Conservation (phyloP, 345 rosid genomes). For the Corchorus capsularis region DNA sequence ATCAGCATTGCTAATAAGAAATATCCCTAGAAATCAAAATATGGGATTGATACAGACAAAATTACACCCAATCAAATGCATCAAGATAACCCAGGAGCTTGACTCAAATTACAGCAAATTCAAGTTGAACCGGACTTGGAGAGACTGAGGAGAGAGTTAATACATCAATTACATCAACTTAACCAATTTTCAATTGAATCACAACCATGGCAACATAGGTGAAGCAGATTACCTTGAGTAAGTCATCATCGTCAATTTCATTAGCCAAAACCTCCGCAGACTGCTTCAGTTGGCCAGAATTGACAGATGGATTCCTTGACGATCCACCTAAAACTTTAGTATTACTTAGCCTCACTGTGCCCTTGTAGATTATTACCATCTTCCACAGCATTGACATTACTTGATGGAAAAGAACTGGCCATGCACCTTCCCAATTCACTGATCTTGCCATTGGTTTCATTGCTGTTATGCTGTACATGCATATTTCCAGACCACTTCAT, state of each 20-base stretch:
- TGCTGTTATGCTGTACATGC: slow-evolving; percentile 33
- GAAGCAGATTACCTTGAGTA: slow-evolving; percentile 62
- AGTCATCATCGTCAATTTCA: slow-evolving; percentile 81
- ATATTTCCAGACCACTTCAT: slow-evolving; percentile 27
- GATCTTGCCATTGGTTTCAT: slow-evolving; percentile 25
- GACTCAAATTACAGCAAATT: slow-evolving; percentile 6
- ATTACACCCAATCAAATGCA: not conserved
- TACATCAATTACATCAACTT: not conserved
- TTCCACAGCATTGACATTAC: slow-evolving; percentile 29
- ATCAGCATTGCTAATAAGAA: not conserved
- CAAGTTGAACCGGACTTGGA: slow-evolving; percentile 7
- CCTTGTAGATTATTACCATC: slow-evolving; percentile 33
- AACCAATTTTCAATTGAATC: slow-evolving; percentile 15
- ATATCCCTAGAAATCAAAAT: slow-evolving; percentile 1
- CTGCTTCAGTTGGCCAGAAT: slow-evolving; percentile 33
- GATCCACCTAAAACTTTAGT: slow-evolving; percentile 36
- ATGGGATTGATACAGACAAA: slow-evolving; percentile 7
- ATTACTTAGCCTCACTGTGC: slow-evolving; percentile 31
- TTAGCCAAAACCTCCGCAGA: slow-evolving; percentile 47
- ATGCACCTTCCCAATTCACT: slow-evolving; percentile 35
- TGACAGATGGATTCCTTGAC: slow-evolving; percentile 32
- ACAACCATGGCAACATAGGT: not conserved
- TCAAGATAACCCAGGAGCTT: slow-evolving; percentile 1
- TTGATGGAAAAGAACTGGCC: slow-evolving; percentile 32
- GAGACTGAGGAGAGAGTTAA: not conserved